Conservation (phyloP, 169 alveolate genomes). For the Miamiensis avidus region DNA sequence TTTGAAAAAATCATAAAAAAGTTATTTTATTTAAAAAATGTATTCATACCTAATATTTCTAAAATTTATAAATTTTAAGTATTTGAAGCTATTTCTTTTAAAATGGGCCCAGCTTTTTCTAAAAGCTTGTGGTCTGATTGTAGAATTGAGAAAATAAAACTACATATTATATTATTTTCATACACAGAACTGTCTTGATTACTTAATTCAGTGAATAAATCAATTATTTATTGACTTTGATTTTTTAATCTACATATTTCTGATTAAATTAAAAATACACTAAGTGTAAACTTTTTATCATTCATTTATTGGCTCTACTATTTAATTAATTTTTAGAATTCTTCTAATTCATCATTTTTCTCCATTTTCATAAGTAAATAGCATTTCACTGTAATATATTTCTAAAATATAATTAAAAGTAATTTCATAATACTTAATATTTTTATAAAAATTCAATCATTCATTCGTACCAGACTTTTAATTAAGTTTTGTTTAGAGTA, state of each 20-base stretch:
- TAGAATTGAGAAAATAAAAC: conserved; percentile 13
- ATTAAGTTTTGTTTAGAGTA: not conserved
- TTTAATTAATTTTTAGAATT: not conserved
- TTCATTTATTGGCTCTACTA: not conserved
- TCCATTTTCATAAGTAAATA: conserved; percentile 6
- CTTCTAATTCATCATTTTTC: conserved; percentile 4
- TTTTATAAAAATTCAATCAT: not conserved
- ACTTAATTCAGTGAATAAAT: not conserved
- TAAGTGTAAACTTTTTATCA: not conserved
- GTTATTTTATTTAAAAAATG: not conserved
- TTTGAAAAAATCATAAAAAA: too few species aligned
- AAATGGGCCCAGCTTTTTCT: not conserved
- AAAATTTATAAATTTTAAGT: conserved; percentile 3
- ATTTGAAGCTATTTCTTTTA: conserved; percentile 7
- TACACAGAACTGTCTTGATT: not conserved
- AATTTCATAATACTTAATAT: not conserved
- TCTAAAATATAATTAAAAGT: not conserved
- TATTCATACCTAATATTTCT: not conserved
- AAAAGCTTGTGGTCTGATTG: not conserved
- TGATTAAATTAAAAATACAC: not conserved
- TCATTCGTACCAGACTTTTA: not conserved
- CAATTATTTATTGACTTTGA: not conserved
- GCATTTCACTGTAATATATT: not conserved
- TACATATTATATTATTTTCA: conserved; percentile 12
- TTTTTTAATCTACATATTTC: conserved; percentile 6